These are phyloP conservation scores for Suhomyces yuchorum DNA, from an alignment of 1,139 yeast species.

Conservation along the genomic window DNA sequence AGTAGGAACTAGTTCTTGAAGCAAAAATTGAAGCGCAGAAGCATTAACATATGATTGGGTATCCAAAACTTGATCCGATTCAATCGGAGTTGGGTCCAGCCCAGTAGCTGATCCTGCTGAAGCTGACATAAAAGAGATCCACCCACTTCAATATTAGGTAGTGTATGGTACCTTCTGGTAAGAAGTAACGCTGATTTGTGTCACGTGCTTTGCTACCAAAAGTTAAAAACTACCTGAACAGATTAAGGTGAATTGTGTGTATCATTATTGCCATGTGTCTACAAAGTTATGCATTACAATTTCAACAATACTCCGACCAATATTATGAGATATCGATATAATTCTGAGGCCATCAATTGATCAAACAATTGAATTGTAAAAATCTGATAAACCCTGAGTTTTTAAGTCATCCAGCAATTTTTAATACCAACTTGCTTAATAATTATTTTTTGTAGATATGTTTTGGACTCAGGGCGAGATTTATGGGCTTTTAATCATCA, in stretches of 20 bases:
- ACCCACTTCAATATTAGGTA: background rate
- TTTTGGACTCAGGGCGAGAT: background rate
- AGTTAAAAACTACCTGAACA: background rate
- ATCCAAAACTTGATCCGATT: conserved; percentile 24
- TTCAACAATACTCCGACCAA: too few relatives aligned
- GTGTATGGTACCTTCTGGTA: background rate
- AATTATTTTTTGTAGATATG: background rate
- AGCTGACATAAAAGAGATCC: conserved; percentile 1
- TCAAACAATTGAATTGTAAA: too few relatives aligned
- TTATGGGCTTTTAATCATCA: background rate
- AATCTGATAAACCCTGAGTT: too few relatives aligned
- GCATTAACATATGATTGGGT: conserved; percentile 42
- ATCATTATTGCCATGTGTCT: too few relatives aligned
- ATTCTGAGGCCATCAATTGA: background rate
- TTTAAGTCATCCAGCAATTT: background rate
- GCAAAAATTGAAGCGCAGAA: conserved; percentile 57
- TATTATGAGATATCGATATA: too few relatives aligned
- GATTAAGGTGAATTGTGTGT: too few relatives aligned
- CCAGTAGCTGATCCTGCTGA: conserved; percentile 1
- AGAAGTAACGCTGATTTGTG: background rate
- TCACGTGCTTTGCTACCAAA: background rate
- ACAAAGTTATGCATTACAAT: too few relatives aligned
- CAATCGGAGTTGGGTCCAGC: background rate
- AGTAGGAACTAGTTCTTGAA: conserved; percentile 76
- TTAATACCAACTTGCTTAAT: background rate